Conservation (phyloP, 768 basidiomycete species). For the Exsudoporus frostii region DNA sequence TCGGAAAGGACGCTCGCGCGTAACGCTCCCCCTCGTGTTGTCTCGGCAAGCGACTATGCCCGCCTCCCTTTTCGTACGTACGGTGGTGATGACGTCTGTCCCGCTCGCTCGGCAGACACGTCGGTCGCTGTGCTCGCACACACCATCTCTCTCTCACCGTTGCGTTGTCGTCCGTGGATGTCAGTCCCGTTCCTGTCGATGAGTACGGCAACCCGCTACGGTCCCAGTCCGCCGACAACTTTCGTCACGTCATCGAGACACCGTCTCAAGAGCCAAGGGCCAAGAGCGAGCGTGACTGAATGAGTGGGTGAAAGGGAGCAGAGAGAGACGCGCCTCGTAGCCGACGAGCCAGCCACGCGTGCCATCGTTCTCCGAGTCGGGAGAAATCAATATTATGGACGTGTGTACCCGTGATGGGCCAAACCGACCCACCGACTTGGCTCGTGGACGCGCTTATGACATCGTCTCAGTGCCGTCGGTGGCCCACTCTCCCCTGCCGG, state of each 20-base stretch:
- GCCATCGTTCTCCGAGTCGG: too few species aligned
- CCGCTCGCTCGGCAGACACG: neutral
- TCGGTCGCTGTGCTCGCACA: neutral
- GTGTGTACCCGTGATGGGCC: too few species aligned
- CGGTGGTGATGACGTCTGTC: neutral
- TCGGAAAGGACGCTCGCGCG: conserved; percentile 25
- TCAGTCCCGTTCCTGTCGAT: neutral
- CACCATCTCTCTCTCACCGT: neutral
- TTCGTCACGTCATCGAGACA: neutral
- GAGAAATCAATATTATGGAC: too few species aligned
- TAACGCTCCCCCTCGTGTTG: conserved; percentile 10
- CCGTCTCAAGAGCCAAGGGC: neutral
- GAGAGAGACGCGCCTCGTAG: too few species aligned
- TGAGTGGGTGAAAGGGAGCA: too few species aligned
- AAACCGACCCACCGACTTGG: too few species aligned
- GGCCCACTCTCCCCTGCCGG: too few species aligned
- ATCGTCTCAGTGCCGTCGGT: too few species aligned
- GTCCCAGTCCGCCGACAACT: neutral
- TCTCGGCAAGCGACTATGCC: neutral
- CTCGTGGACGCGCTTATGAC: too few species aligned
- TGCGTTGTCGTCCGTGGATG: neutral
- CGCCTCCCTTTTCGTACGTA: neutral
- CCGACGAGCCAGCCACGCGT: too few species aligned
- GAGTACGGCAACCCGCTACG: neutral
- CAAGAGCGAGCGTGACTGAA: too few species aligned